Evolutionary conservation across 352 stramenopile genomes (phyloP), one percentile per base, ranked within the genome.

Genomic region (Pythium aphanidermatum): DNA sequence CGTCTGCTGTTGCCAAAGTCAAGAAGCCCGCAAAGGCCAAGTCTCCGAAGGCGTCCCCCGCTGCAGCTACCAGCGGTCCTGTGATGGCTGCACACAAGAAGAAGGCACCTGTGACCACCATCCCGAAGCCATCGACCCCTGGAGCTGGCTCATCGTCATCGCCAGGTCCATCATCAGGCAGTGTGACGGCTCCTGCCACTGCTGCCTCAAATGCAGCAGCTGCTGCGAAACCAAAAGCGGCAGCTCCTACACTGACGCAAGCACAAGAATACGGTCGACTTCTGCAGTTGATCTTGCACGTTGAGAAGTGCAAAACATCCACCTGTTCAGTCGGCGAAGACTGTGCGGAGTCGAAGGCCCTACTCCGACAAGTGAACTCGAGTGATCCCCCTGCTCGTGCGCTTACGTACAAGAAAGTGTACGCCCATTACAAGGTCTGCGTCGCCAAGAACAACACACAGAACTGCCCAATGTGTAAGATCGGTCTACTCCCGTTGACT

Each of bases 351-450:
- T 62, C 79, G 1, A 94, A 92, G 60, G 26, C 68, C 5, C 66
- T 91, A 16, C 60, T 94, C 47, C 74, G 78, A 17, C 77, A 92
- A 48, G 80, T 91, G 46, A 82, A 71, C 43, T 73, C 62, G 19
- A 70, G 72, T 0, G 84, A 85, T 32, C 70, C 79, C 14, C 79
- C 76, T 49, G 61, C 77, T 17, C 78, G 78, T n/a, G 82, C 79
- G 2, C 84, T 88, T 41, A 94, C 82, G 13, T 92, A 86, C 70
- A 86, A 88, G 42, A 78, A 94, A 63, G 74, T 94, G 10, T 92
- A 82, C 21, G 57, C 68, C 0, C 82, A 94, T 57, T 81, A 87
- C 68, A 91, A 94, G 42, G 68, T 76, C 16, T 94, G 82, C 45
- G 4, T 86, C 9, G 64, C 68, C 28, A 90, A 86, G 58, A 88